These are phyloP conservation scores for Scedosporium minutisporum DNA, from an alignment of 2,329 filamentous ascomycete genomes.

Conservation along the genomic window DNA sequence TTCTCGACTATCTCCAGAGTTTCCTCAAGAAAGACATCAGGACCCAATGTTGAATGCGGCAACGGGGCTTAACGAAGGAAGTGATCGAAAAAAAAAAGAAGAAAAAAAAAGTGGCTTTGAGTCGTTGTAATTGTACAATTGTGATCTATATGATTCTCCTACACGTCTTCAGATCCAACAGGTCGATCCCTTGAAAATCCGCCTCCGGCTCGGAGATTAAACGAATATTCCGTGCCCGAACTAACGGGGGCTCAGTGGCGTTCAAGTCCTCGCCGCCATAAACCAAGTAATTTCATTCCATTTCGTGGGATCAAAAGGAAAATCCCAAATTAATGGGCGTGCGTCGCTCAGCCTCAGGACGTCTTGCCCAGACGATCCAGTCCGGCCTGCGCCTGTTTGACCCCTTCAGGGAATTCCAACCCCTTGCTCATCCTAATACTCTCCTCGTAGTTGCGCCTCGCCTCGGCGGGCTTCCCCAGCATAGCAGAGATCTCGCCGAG, in stretches of 20 bases:
- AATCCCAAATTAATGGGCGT: no score
- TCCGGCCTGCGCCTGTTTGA: slow-evolving; percentile 42
- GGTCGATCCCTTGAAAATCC: not conserved
- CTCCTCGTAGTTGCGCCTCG: slow-evolving; percentile 59
- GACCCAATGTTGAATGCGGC: no score
- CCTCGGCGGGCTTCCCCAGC: slow-evolving; percentile 54
- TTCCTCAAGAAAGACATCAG: no score
- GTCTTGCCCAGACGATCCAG: slow-evolving; percentile 22
- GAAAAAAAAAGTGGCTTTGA: not conserved
- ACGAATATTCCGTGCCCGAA: not conserved
- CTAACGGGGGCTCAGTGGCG: not conserved
- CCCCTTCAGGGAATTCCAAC: slow-evolving; percentile 41
- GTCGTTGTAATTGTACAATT: not conserved
- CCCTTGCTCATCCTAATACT: slow-evolving; percentile 51
- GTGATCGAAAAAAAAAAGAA: not conserved
- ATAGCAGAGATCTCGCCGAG: slow-evolving; percentile 76
- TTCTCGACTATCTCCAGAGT: no score
- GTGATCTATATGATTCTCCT: not conserved
- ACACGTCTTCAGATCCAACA: not conserved
- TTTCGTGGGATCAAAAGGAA: not conserved
- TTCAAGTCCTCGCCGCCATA: not conserved
- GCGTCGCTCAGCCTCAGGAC: not conserved
- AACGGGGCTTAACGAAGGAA: no score
- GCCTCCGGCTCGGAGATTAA: not conserved
- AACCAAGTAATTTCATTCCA: not conserved